These are phyloP conservation scores for Galerina sulciceps DNA, from an alignment of 768 basidiomycete genomes.

Conservation along the genomic window DNA sequence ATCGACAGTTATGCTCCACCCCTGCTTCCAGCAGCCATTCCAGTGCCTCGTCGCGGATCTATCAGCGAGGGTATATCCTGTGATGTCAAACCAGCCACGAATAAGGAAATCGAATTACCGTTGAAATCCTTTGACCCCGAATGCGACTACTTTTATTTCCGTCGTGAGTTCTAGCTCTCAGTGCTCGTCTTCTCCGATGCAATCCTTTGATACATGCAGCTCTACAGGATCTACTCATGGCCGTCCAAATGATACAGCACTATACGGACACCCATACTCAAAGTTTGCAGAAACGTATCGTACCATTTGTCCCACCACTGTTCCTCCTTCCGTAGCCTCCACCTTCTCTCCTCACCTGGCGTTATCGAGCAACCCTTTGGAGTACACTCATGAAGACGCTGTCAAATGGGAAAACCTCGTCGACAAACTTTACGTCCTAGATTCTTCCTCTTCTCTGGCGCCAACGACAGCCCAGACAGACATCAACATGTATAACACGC, in stretches of 20 bases:
- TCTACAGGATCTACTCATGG: neutral
- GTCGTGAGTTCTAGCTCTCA: neutral
- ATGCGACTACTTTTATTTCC: neutral
- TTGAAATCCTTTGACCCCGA: neutral
- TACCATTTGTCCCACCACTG: neutral
- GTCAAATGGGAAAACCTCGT: neutral
- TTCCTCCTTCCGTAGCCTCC: constrained; percentile 2
- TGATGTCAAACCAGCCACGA: neutral
- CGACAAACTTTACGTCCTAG: constrained; percentile 6
- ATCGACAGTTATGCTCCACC: constrained; percentile 36
- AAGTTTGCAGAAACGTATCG: neutral
- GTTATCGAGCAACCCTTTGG: neutral
- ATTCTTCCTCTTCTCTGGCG: neutral
- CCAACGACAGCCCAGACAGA: neutral
- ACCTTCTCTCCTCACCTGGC: constrained; percentile 1
- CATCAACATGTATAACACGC: constrained; percentile 6
- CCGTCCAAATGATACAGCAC: neutral
- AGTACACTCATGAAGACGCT: neutral
- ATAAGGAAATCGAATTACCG: too few relatives aligned
- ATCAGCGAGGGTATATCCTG: neutral
- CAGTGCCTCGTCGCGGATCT: constrained; percentile 14
- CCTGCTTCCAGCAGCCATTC: constrained; percentile 22
- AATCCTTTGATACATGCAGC: neutral
- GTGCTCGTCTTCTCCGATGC: neutral
- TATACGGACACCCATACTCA: neutral